phyloP scores from a whole-genome alignment of 305 asterid species.

The Monarda citriodora region DNA sequence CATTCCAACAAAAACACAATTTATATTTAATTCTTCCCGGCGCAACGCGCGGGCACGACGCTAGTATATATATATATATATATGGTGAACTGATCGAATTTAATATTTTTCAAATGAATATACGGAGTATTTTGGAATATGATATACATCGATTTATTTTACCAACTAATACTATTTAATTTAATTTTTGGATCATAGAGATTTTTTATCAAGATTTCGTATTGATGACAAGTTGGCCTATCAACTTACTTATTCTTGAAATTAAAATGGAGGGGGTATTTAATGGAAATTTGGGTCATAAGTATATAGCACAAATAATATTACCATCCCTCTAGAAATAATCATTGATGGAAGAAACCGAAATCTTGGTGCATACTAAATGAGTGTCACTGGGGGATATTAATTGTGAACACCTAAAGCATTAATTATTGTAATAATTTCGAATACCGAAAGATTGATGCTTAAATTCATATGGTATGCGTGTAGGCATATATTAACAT shows the following conservation, averaged over 20 bases:
- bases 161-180: not conserved
- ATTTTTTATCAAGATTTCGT: not conserved
- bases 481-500: slow-evolving; percentile 3
- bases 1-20: too few species aligned
- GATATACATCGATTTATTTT: not conserved
- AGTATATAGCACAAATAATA: slow-evolving; percentile 21
- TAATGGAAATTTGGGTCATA: slow-evolving; percentile 13
- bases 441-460: slow-evolving; percentile 26
- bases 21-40: too few species aligned
- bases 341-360: slow-evolving; percentile 44
- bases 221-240: slow-evolving; percentile 8
- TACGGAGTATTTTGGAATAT: not conserved
- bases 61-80: too few species aligned
- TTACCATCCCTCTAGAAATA: slow-evolving; percentile 17
- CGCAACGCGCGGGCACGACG: too few species aligned
- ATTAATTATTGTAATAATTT: slow-evolving; percentile 29
- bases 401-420: slow-evolving; percentile 31
- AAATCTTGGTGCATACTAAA: slow-evolving; percentile 49
- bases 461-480: slow-evolving; percentile 20
- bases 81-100: not conserved
- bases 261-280: slow-evolving; percentile 5
- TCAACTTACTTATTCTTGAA: slow-evolving; percentile 12
- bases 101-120: not conserved
- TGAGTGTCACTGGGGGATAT: slow-evolving; percentile 26
- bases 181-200: too few species aligned